phyloP scores from a whole-genome alignment of 2,329 filamentous ascomycete species.

The Fusarium pseudonygamai region DNA sequence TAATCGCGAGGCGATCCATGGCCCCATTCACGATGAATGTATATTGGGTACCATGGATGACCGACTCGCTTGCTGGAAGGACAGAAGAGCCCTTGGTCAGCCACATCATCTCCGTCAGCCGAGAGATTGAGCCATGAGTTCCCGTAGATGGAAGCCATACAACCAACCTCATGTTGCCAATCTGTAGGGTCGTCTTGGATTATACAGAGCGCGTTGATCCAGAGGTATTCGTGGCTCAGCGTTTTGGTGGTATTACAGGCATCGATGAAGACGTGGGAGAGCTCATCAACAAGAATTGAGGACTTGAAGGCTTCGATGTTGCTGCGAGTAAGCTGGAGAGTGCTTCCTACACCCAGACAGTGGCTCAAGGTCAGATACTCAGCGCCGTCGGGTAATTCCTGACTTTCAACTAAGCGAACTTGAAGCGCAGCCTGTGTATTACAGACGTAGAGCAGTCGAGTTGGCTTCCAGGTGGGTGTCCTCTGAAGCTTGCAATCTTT shows the following conservation, averaged over 20 bases:
- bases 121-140: conserved; percentile 13
- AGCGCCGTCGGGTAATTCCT: background rate
- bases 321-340: background rate
- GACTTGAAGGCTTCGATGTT: background rate
- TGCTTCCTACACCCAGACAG: background rate
- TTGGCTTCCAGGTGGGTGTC: background rate
- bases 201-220: conserved; percentile 32
- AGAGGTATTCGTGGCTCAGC: conserved; percentile 18
- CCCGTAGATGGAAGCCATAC: conserved; percentile 1
- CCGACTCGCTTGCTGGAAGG: background rate
- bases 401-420: background rate
- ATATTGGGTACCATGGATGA: background rate
- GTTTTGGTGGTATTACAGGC: background rate
- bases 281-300: background rate
- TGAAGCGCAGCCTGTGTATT: background rate
- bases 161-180: conserved; percentile 1
- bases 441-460: background rate
- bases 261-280: conserved; percentile 12
- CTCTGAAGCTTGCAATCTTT: background rate
- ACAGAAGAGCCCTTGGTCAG: background rate
- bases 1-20: background rate
- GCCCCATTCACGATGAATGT: background rate
- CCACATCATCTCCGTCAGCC: background rate
- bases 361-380: conserved; percentile 18
- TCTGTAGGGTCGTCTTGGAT: conserved; percentile 23